phyloP scores from a whole-genome alignment of 441 rosid species.

The Gossypium armourianum region DNA sequence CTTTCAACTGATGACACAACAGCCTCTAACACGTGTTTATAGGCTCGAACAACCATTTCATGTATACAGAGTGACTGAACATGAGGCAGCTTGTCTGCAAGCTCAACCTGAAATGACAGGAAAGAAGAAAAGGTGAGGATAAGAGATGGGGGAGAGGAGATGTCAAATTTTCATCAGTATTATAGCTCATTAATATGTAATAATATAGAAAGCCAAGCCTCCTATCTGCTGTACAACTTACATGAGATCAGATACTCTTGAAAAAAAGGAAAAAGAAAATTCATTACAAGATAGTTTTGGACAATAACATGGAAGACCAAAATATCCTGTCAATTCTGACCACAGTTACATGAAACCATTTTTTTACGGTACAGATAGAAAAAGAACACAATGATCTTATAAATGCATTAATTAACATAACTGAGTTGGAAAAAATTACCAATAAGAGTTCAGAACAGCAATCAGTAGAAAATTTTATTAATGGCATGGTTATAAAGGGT shows the following conservation, averaged over 20 bases:
- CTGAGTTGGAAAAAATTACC: neutral
- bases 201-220: neutral
- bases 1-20: slow-evolving; percentile 57
- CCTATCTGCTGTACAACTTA: neutral
- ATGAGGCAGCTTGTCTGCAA: slow-evolving; percentile 69
- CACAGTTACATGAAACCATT: neutral
- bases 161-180: neutral
- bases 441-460: neutral
- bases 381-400: neutral
- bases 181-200: neutral
- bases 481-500: neutral
- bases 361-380: neutral
- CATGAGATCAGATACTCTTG: neutral
- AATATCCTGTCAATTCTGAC: neutral
- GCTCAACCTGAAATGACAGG: slow-evolving; percentile 43
- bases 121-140: slow-evolving; percentile 12
- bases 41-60: slow-evolving; percentile 73
- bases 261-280: neutral
- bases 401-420: neutral
- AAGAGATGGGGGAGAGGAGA: neutral
- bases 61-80: slow-evolving; percentile 70
- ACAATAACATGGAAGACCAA: neutral
- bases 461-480: neutral
- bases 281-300: neutral
- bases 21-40: slow-evolving; percentile 65